A percentile compares a stretch with the other conserved stretches of the same genome.
Evolutionary conservation across 208 protist species (phyloP).

Genomic region (Lotmaria passim): DNA sequence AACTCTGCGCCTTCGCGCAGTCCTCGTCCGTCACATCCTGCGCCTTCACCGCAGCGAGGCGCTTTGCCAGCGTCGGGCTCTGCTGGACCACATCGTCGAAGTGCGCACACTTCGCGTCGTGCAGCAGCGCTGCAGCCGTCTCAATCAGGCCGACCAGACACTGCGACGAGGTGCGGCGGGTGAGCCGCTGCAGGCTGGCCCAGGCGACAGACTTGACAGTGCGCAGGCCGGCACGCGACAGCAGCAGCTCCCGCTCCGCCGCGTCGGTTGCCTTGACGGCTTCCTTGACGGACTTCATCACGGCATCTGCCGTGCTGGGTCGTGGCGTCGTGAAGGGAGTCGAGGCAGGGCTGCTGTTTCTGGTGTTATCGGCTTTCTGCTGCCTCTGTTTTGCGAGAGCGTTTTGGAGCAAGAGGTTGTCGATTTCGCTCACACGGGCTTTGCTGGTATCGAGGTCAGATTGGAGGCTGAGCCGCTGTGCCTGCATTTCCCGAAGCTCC

Average conservation of each 20-base stretch:
- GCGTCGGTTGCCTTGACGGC: conserved; percentile 2
- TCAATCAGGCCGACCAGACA: conserved; percentile 13
- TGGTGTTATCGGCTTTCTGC: not conserved
- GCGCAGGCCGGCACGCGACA: conserved; percentile 33
- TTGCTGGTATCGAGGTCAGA: conserved; percentile 38
- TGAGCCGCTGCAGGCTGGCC: conserved; percentile 27
- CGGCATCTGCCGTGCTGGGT: not conserved
- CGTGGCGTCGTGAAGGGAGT: not conserved
- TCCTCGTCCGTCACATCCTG: conserved; percentile 4
- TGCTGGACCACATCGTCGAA: conserved; percentile 22
- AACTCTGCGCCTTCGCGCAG: not conserved
- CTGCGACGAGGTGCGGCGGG: conserved; percentile 5
- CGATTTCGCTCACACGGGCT: conserved; percentile 40
- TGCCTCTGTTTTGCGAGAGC: not conserved
- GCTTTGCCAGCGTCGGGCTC: conserved; percentile 11
- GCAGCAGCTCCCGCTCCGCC: conserved; percentile 23
- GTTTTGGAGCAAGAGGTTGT: conserved; percentile 7
- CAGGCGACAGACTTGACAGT: conserved; percentile 29
- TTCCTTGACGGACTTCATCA: not conserved
- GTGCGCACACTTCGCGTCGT: not conserved
- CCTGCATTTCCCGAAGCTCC: conserved; percentile 42
- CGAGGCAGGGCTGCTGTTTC: not conserved
- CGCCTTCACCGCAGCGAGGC: conserved; percentile 13
- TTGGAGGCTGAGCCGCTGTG: conserved; percentile 34
- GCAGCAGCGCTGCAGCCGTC: conserved; percentile 17